These are phyloP conservation scores for Colletotrichum paranaense DNA, from an alignment of 2,329 filamentous ascomycete genomes.

Conservation along the genomic window DNA sequence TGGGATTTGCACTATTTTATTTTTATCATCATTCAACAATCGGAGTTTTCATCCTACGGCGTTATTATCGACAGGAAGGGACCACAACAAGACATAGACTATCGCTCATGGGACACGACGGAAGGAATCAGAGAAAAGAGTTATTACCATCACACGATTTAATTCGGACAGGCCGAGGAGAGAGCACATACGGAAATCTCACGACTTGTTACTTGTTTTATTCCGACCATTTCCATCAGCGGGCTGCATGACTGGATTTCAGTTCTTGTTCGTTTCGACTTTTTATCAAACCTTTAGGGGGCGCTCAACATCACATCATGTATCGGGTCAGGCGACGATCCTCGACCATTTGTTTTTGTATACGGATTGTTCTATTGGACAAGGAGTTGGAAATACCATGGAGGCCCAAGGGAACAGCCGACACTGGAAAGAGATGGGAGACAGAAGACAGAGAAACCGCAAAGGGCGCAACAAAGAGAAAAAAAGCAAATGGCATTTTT, in stretches of 20 bases:
- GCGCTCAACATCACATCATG: constrained; percentile 8
- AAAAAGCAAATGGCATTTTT: constrained; percentile 12
- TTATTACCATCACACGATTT: constrained; percentile 10
- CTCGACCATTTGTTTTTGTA: neutral
- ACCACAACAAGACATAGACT: constrained; percentile 30
- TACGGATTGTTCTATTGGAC: neutral
- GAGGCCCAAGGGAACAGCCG: constrained; percentile 10
- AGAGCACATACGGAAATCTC: constrained; percentile 19
- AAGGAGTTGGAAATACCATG: constrained; percentile 35
- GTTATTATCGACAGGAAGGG: constrained; percentile 38
- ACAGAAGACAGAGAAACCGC: neutral
- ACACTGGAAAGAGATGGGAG: constrained; percentile 7
- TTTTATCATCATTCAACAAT: constrained; percentile 16
- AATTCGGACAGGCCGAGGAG: constrained; percentile 20
- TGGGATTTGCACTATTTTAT: neutral
- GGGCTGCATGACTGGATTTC: constrained; percentile 30
- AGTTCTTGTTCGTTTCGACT: constrained; percentile 18
- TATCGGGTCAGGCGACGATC: constrained; percentile 9
- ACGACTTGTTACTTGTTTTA: constrained; percentile 34
- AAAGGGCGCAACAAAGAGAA: constrained; percentile 4
- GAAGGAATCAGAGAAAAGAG: constrained; percentile 15
- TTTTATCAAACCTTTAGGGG: constrained; percentile 2
- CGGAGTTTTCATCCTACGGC: constrained; percentile 29
- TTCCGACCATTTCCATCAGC: constrained; percentile 26
- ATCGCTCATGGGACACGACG: constrained; percentile 33